Evolutionary conservation across 805 yeast genomes (phyloP), one percentile per base, ranked within the genome.

Genomic region (Torulaspora quercuum): DNA sequence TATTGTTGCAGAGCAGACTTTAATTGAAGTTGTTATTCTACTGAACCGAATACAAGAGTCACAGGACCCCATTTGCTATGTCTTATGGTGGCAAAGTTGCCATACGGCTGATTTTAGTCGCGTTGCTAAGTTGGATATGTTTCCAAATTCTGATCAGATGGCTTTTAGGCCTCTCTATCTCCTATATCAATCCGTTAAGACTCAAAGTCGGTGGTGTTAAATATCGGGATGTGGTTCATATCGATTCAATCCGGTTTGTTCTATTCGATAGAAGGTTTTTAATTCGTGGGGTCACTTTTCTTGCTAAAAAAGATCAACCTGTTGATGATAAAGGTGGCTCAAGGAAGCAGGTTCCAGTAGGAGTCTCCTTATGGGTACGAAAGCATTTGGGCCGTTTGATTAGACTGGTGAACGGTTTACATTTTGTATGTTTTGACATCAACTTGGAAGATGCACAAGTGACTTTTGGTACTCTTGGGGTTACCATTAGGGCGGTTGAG

Each of bases 171-270:
- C 7, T 49, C 3, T 39, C 49, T 6, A 37, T 49, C n/a, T 22
- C 25, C 6, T 46, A 39, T 31, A 35, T 52, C 25, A 50, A 56
- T 25, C 56, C 58, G 13, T 20, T 53, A n/a, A 48, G 38, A 24
- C 31, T 45, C 2, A 46, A 45, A 33, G 22, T 53, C 9, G 29
- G 25, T 7, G 32, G 45, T 6, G 23, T 56, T 7, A 19, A 24
- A 3, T 37, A 42, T 13, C 42, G 42, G 17, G 44, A 43, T 35
- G 39, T 33, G 7, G 13, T 45, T 4, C 12, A 35, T 7, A 26
- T 55, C n/a, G 35, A 37, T 15, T 42, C 49, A 9, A 12, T 55
- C 5, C 53, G 50, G 30, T 25, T 54, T 12, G 31, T 42, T 5
- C 50, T 46, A 4, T 33, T 47, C 13, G 46, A 52, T 21, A 53